Percentiles rank a stretch among this genome's conserved stretches.
phyloP scores from a whole-genome alignment of 345 rosid species.

The Dovyalis caffra region DNA sequence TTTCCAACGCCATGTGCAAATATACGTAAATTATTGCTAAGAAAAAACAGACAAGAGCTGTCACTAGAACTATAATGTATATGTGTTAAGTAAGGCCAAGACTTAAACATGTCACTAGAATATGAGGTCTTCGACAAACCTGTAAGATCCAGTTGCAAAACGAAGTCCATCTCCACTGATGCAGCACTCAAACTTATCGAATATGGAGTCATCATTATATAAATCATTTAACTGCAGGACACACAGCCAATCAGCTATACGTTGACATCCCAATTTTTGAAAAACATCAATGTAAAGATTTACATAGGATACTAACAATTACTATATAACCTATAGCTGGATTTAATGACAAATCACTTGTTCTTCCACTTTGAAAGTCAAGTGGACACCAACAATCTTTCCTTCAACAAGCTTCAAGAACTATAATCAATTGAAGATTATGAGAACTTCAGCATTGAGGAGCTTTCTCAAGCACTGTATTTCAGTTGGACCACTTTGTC shows the following conservation, averaged over 20 bases:
- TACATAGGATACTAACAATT: not conserved
- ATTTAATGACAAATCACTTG: not conserved
- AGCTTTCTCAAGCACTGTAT: not conserved
- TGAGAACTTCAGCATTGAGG: not conserved
- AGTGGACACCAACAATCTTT: not conserved
- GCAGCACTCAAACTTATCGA: slow-evolving; percentile 73
- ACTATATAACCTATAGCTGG: not conserved
- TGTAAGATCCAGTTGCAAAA: slow-evolving; percentile 72
- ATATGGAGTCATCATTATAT: slow-evolving; percentile 59
- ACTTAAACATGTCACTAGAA: not conserved
- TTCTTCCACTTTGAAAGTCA: not conserved
- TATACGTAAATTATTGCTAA: slow-evolving; percentile 53
- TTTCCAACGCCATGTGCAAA: slow-evolving; percentile 47
- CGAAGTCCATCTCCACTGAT: slow-evolving; percentile 55
- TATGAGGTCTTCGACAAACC: slow-evolving; percentile 35
- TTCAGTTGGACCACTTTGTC: not conserved
- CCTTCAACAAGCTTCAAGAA: not conserved
- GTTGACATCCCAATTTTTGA: not conserved
- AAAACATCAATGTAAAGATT: not conserved
- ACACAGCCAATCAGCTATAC: not conserved
- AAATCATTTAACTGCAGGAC: slow-evolving; percentile 55
- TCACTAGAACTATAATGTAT: slow-evolving; percentile 13
- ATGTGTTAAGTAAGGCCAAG: not conserved
- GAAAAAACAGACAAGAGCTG: slow-evolving; percentile 16
- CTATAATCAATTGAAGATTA: not conserved